Percentiles rank a stretch among this genome's conserved stretches.
These are phyloP conservation scores for Coprinellus aureogranulatus DNA, from an alignment of 768 basidiomycete species.

Conservation along the genomic window DNA sequence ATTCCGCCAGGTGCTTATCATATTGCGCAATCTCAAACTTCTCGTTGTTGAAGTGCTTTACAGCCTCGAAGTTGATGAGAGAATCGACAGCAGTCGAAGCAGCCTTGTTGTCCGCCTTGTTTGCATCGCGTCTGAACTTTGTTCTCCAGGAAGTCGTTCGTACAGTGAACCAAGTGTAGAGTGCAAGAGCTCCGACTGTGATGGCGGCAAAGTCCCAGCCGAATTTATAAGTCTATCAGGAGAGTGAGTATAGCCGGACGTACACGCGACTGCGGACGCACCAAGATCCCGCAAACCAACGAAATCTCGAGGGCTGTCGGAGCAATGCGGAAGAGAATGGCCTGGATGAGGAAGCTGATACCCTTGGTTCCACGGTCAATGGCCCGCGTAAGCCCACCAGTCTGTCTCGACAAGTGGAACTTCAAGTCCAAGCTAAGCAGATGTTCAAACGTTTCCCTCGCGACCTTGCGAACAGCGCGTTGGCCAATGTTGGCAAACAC, in stretches of 20 bases:
- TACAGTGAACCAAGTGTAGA: slow-evolving; percentile 97
- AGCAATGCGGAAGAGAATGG: slow-evolving; percentile 90
- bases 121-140: slow-evolving; percentile 89
- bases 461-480: slow-evolving; percentile 89
- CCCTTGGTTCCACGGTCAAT: slow-evolving; percentile 99
- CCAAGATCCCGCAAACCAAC: slow-evolving; percentile 96
- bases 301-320: slow-evolving; percentile 95
- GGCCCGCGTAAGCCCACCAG: slow-evolving; percentile 92
- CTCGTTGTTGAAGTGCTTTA: slow-evolving; percentile 99
- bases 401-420: slow-evolving; percentile 92
- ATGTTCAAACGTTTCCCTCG: slow-evolving; percentile 93
- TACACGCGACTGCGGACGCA: slow-evolving; percentile 38
- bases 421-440: slow-evolving; percentile 85
- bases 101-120: slow-evolving; percentile 94
- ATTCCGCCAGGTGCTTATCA: slow-evolving; percentile 80
- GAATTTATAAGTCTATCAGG: slow-evolving; percentile 85
- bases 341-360: slow-evolving; percentile 91
- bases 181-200: slow-evolving; percentile 77
- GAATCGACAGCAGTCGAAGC: slow-evolving; percentile 93
- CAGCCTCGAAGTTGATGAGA: slow-evolving; percentile 96
- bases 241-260: neutral
- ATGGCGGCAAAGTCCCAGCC: slow-evolving; percentile 97
- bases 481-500: slow-evolving; percentile 97
- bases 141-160: slow-evolving; percentile 96
- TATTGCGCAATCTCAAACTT: slow-evolving; percentile 87